Percentiles rank a stretch among this genome's conserved stretches.
These are phyloP conservation scores for Moricandia arvensis DNA, from an alignment of 345 rosid species.

Conservation along the genomic window DNA sequence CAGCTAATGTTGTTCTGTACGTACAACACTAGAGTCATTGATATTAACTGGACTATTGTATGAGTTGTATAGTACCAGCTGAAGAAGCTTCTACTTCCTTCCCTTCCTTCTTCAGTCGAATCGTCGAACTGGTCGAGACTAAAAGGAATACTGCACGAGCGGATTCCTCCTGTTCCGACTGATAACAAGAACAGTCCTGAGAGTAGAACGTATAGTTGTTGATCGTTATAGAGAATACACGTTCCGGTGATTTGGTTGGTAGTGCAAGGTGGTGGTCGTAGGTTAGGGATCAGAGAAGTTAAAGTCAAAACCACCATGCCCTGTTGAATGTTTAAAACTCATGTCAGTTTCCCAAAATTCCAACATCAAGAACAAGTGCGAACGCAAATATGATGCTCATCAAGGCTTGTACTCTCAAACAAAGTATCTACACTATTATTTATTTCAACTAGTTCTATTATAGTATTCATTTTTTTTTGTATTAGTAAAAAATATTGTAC, in stretches of 20 bases:
- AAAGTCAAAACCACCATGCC: conserved; percentile 70
- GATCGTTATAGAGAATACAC: conserved; percentile 38
- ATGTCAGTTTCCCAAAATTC: not conserved
- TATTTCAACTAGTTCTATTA: too few species aligned
- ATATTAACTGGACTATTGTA: conserved; percentile 52
- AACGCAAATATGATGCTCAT: not conserved
- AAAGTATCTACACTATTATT: too few species aligned
- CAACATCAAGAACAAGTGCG: not conserved
- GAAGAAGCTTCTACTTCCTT: conserved; percentile 65
- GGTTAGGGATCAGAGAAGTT: conserved; percentile 65
- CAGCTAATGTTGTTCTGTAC: conserved; percentile 76
- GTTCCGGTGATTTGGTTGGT: conserved; percentile 4
- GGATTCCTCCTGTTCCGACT: conserved; percentile 70
- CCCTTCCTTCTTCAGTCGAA: conserved; percentile 61
- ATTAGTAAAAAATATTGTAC: too few species aligned
- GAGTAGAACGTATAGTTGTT: conserved; percentile 50
- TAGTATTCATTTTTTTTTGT: too few species aligned
- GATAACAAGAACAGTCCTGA: conserved; percentile 51
- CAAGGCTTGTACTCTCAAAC: too few species aligned
- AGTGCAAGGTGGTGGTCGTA: conserved; percentile 64
- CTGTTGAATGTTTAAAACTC: conserved; percentile 35
- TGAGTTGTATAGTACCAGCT: conserved; percentile 74
- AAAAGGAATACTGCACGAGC: conserved; percentile 80
- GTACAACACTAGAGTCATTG: conserved; percentile 61
- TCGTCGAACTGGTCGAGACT: conserved; percentile 79